These are phyloP conservation scores for Russula emetica DNA, from an alignment of 768 basidiomycete species.

Conservation along the genomic window DNA sequence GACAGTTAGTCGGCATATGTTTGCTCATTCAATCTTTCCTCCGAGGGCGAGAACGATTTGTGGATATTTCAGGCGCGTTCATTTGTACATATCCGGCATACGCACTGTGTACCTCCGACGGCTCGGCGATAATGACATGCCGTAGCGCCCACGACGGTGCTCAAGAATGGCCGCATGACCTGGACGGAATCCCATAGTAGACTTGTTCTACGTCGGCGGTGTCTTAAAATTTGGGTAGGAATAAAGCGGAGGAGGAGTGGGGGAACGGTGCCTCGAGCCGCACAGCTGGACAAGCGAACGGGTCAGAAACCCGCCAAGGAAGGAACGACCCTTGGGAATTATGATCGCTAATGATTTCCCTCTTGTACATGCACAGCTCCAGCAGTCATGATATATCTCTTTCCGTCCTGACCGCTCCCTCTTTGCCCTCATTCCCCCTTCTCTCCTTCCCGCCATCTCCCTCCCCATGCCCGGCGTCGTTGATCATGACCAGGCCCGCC, in stretches of 20 bases:
- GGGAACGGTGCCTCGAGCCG: constrained; percentile 2
- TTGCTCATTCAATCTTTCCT: constrained; percentile 13
- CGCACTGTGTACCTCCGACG: constrained; percentile 15
- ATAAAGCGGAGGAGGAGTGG: background rate
- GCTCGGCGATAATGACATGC: constrained; percentile 16
- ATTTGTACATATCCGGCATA: constrained; percentile 26
- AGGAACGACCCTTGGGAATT: constrained; percentile 20
- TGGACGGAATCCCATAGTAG: background rate
- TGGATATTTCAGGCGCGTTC: constrained; percentile 15
- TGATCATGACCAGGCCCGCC: constrained; percentile 44
- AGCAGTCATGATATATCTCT: constrained; percentile 18
- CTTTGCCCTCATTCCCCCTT: background rate
- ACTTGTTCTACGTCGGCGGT: background rate
- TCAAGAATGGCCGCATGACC: background rate
- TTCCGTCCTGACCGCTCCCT: background rate
- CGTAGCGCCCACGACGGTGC: constrained; percentile 3
- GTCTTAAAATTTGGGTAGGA: background rate
- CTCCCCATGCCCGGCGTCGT: constrained; percentile 24
- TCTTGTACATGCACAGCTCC: constrained; percentile 12
- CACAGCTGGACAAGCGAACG: constrained; percentile 5
- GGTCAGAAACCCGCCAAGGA: background rate
- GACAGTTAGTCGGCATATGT: background rate
- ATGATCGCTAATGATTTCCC: constrained; percentile 25
- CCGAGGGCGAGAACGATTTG: constrained; percentile 9
- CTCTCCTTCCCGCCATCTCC: background rate